Evolutionary conservation across 805 yeast genomes (phyloP).

Genomic region (Barnettozyma californica): DNA sequence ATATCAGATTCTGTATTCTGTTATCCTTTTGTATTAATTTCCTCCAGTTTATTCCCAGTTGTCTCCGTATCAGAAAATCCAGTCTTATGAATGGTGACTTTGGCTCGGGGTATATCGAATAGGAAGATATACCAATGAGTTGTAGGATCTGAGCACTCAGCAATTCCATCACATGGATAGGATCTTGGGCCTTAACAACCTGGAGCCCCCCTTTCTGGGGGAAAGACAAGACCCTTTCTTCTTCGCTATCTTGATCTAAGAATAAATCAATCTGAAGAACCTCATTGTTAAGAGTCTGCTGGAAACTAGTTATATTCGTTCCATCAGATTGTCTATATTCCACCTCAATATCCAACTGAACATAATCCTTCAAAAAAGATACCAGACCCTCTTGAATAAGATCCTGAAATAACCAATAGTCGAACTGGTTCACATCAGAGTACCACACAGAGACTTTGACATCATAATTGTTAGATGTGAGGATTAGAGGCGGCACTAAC

Average conservation of each 20-base stretch:
- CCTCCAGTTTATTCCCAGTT: conserved; percentile 4
- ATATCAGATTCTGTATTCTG: not conserved
- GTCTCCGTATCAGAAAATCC: conserved; percentile 11
- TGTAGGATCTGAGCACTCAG: conserved; percentile 5
- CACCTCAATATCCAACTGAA: not conserved
- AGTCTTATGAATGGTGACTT: conserved; percentile 11
- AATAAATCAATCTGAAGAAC: not conserved
- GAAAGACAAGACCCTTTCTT: not conserved
- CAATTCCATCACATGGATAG: conserved; percentile 5
- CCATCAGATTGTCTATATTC: not conserved
- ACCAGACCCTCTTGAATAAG: not conserved
- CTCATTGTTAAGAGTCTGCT: not conserved
- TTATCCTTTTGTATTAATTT: not conserved
- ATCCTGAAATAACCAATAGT: not conserved
- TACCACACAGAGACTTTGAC: not conserved
- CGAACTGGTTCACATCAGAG: not conserved
- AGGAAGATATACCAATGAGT: conserved; percentile 4
- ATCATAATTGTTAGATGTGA: not conserved
- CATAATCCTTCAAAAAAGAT: not conserved
- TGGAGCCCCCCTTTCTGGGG: conserved; percentile 7
- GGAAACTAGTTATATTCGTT: not conserved
- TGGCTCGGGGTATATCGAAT: conserved; percentile 1
- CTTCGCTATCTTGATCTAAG: not conserved
- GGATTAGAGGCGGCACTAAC: not conserved
- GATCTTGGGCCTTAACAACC: not conserved